Percentiles rank a stretch among this genome's conserved stretches.
Conservation (phyloP, 106 monocot genomes). For the Amphibolis antarctica region DNA sequence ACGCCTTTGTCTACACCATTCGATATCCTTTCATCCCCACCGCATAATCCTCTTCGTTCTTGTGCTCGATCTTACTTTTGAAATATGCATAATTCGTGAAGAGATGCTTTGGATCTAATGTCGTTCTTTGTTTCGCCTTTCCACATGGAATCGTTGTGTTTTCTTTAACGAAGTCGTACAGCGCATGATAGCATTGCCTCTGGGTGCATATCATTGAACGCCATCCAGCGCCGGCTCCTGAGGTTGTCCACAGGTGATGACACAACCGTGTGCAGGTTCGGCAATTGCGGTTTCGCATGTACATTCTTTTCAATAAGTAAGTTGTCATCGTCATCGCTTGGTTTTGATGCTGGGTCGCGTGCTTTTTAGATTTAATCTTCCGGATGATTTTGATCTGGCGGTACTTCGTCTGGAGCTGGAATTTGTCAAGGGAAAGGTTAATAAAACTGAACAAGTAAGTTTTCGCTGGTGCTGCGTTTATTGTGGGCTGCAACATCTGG, state of each 20-base stretch:
- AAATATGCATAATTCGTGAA: neutral
- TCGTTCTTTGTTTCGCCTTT: neutral
- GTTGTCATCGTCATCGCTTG: too few species aligned
- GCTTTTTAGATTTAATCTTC: slow-evolving; percentile 44
- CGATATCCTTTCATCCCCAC: slow-evolving; percentile 65
- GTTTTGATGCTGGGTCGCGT: neutral
- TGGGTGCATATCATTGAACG: slow-evolving; percentile 66
- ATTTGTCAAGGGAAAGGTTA: slow-evolving; percentile 56
- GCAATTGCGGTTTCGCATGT: too few species aligned
- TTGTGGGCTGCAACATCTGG: neutral
- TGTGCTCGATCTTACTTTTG: neutral
- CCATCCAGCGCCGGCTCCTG: slow-evolving; percentile 65
- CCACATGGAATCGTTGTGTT: neutral
- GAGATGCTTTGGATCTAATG: neutral
- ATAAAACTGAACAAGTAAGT: slow-evolving; percentile 28
- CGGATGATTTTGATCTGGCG: slow-evolving; percentile 66
- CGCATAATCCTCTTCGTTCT: neutral
- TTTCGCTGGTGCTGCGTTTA: neutral
- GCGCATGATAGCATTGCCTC: slow-evolving; percentile 31
- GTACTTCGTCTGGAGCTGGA: slow-evolving; percentile 80
- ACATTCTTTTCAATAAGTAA: too few species aligned
- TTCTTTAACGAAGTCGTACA: slow-evolving; percentile 50
- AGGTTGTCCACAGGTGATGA: slow-evolving; percentile 74
- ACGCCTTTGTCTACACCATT: slow-evolving; percentile 49
- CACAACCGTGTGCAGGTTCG: slow-evolving; percentile 60